Base-by-base conservation (phyloP, 257 asterid species). In the Pogostemon cablin region DNA sequence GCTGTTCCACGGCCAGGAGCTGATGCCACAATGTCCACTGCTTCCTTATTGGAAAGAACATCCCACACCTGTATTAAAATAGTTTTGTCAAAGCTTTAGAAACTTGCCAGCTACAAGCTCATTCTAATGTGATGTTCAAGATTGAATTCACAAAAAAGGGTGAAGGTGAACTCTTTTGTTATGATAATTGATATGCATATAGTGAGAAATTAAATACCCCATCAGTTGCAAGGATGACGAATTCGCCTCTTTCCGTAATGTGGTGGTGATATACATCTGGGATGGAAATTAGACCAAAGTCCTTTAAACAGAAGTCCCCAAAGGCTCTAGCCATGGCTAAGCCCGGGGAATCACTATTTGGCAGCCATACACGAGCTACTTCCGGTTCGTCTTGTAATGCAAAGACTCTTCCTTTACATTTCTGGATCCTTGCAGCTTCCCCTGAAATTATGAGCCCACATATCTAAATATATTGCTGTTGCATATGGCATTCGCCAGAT, bases 301-400 rank as follows among this genome's bases (percentile, higher is more conserved):
- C 98, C 84, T 95, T 95, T 40, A 95, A 84, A 75, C 99, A 95
- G 79, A 95, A 95, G 79, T 95, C 99, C 34, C 99, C 99, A 67
- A 95, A 95, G 17, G 99, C 99, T 81, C 98, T 78, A 41, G 99
- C 99, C 99, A 95, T 95, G 67, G 99, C 99, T 78, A 95, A 78
- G 48, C 99, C 99, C 2, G 99, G 99, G 0, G 99, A 88, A 73
- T 95, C 97, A 34, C 96, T 91, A 50, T 95, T 89, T 9, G 99
- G 99, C 78, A 95, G 81, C 99, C 99, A 95, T 46, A 95, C 98
- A 65, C 99, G 97, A 34, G 97, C 93, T 32, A 95, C 99, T 82
- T 95, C 99, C 44, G 99, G 99, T 72, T 95, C 98, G 77, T 95
- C 99, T 90, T 91, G 98, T 86, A 95, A 76, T 1, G 99, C 99